phyloP scores from a whole-genome alignment of 1,284 basidiomycete species.

The Puccinia horiana region DNA sequence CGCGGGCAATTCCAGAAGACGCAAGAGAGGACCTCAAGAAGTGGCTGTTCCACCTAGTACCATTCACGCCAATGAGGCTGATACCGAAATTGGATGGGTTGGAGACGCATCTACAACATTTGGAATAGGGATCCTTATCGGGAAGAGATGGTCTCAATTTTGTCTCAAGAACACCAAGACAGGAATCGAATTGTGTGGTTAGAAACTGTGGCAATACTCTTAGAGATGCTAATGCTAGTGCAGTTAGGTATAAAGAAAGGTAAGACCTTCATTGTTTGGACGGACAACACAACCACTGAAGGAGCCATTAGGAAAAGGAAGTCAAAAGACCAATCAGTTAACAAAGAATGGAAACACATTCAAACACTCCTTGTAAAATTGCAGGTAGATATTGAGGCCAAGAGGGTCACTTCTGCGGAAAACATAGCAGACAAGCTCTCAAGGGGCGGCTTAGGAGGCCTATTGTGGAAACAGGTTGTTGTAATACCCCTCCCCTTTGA shows the following conservation, averaged over 20 bases:
- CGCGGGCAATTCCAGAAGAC: neutral
- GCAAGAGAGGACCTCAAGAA: neutral
- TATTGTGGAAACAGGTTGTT: too few relatives aligned
- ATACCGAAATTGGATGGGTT: neutral
- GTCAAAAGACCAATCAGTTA: neutral
- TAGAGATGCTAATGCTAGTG: neutral
- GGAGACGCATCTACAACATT: too few relatives aligned
- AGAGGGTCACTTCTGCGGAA: neutral
- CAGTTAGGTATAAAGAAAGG: neutral
- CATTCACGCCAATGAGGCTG: too few relatives aligned
- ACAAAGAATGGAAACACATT: neutral
- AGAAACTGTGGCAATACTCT: neutral
- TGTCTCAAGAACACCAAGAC: too few relatives aligned
- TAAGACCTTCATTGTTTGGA: neutral
- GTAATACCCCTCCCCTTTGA: too few relatives aligned
- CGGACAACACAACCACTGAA: neutral
- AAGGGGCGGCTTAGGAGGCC: too few relatives aligned
- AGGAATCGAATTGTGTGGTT: too few relatives aligned
- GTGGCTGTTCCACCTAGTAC: too few relatives aligned
- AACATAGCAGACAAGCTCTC: slow-evolving; percentile 6
- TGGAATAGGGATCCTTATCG: too few relatives aligned
- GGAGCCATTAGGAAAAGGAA: neutral
- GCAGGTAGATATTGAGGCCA: neutral
- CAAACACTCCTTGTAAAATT: neutral
- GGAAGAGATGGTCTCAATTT: too few relatives aligned